Base-by-base conservation (phyloP, 2,329 filamentous ascomycete species). In the Trichophaea hybrida region DNA sequence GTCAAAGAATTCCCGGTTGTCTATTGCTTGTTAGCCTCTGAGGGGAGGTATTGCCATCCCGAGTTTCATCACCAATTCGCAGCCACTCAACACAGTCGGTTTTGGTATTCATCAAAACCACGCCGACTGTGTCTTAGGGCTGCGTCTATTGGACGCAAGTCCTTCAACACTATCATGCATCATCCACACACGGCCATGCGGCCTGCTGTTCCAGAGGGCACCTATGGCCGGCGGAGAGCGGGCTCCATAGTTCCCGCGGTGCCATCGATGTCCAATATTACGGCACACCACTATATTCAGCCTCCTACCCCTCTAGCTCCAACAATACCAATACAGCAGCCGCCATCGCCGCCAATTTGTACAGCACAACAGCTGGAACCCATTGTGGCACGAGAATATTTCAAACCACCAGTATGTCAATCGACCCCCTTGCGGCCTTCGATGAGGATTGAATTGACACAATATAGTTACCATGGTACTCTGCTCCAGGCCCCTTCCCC, bases 381-480 rank as follows among this genome's bases (percentile, higher is more conserved):
- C 34, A 5, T 51, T 43, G n/a, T 34, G 32, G 40, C 7, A 34
- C 31, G 13, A 37, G 2, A 40, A 13, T 5, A 6, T 6, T 57
- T 61, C 55, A 46, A 48, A 46, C 60, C 59, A 57, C 64, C 59
- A 32, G 61, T 63, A 56, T 61, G 46, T 59, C 58, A 51, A 15
- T 38, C 52, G 57, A 34, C 33, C 58, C 55, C 44, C 40, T 54
- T 12, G 24, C 33, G 32, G 17, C 55, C 44, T 24, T 40, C 57
- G 35, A 55, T 17, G 51, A n/a, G n/a, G 37, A 34, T 33, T 60
- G 50, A 34, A 5, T 38, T 40, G 38, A 40, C 8, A 37, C 12
- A 52, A 6, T 37, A 13, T 60, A 62, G 69, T 70, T 79, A 8
- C 77, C 77, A 6, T 78, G 77, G 77, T 73, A 75, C 37, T 78